Conservation (phyloP, 768 basidiomycete species). For the Dendrothele bispora region DNA sequence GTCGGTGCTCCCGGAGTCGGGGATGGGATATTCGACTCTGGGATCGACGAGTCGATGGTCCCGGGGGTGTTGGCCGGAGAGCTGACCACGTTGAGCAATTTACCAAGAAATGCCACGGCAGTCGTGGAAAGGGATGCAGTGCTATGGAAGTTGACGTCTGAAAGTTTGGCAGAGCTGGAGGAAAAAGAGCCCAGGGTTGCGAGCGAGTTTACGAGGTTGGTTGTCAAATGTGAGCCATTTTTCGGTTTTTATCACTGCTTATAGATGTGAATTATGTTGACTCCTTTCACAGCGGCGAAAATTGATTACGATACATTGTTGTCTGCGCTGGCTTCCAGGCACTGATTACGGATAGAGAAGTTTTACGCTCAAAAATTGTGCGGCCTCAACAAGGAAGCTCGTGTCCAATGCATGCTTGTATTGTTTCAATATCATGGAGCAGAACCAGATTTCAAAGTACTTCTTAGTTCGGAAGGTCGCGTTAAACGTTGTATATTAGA, state of each 20-base stretch:
- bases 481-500: no score
- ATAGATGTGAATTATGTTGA: neutral
- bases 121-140: slow-evolving; percentile 75
- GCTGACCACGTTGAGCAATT: slow-evolving; percentile 77
- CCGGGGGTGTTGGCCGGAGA: slow-evolving; percentile 93
- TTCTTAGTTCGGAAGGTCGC: no score
- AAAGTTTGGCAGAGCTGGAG: slow-evolving; percentile 62
- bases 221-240: slow-evolving; percentile 64
- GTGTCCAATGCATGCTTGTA: no score
- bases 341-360: no score
- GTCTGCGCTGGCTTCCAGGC: slow-evolving; percentile 49
- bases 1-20: no score
- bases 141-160: slow-evolving; percentile 76
- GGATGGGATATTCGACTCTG: slow-evolving; percentile 58
- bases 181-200: slow-evolving; percentile 66
- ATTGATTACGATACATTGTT: slow-evolving; percentile 61
- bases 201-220: slow-evolving; percentile 61
- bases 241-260: neutral
- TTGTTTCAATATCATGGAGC: no score
- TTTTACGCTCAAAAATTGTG: no score
- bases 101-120: slow-evolving; percentile 83
- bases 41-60: slow-evolving; percentile 89
- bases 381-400: no score
- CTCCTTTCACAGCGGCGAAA: slow-evolving; percentile 48
- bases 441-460: no score